These are phyloP conservation scores for Ligustrum vulgare DNA, from an alignment of 257 asterid species.

Conservation along the genomic window DNA sequence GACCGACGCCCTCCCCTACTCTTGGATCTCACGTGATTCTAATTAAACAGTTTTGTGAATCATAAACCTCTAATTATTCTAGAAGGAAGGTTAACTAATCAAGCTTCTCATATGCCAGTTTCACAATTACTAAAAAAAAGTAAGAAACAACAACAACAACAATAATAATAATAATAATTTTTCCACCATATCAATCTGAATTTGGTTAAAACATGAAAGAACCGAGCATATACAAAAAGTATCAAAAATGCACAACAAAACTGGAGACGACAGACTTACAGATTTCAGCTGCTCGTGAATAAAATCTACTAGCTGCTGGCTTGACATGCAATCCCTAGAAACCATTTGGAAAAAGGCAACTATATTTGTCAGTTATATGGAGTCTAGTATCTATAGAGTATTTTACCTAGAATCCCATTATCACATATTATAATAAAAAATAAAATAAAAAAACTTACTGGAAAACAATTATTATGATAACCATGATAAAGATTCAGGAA, in stretches of 20 bases:
- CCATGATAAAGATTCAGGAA: too few relatives aligned
- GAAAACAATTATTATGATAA: too few relatives aligned
- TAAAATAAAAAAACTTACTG: too few relatives aligned
- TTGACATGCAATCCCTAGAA: slow-evolving; percentile 56
- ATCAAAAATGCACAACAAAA: not conserved
- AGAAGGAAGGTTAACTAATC: too few relatives aligned
- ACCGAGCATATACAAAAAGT: too few relatives aligned
- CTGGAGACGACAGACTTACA: slow-evolving; percentile 20
- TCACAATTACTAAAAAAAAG: too few relatives aligned
- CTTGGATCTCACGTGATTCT: not conserved
- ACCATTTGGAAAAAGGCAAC: not conserved
- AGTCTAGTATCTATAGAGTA: not conserved
- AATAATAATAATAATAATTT: too few relatives aligned
- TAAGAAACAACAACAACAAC: too few relatives aligned
- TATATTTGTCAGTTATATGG: not conserved
- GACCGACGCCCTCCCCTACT: too few relatives aligned
- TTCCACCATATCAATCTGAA: not conserved
- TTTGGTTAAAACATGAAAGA: too few relatives aligned
- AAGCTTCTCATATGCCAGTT: too few relatives aligned
- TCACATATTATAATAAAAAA: not conserved
- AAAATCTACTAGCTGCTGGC: slow-evolving; percentile 54
- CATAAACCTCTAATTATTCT: not conserved
- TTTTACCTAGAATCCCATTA: not conserved
- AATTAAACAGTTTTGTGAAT: not conserved
- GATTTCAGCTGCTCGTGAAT: slow-evolving; percentile 49